phyloP scores from a whole-genome alignment of 352 stramenopile species.

The Phytophthora pluvialis region DNA sequence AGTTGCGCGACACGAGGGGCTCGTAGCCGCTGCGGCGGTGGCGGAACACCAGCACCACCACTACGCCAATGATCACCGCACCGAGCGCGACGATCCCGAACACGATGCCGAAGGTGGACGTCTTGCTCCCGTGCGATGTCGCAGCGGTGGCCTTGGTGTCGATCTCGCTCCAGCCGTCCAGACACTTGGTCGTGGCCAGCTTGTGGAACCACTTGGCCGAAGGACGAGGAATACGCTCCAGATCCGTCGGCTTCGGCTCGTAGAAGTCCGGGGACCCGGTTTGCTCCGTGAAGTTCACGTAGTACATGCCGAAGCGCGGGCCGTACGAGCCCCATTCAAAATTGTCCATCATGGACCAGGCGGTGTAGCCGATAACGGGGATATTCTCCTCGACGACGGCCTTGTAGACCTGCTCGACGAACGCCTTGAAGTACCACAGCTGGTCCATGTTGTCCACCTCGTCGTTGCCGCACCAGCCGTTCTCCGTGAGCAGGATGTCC shows the following conservation, averaged over 20 bases:
- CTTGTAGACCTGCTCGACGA: constrained; percentile 50
- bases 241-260: constrained; percentile 36
- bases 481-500: no score
- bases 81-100: constrained; percentile 25
- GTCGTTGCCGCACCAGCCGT: no score
- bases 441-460: constrained; percentile 54
- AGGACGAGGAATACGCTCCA: constrained; percentile 44
- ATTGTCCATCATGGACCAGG: constrained; percentile 51
- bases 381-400: constrained; percentile 46
- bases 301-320: constrained; percentile 68
- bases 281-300: constrained; percentile 60
- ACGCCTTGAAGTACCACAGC: constrained; percentile 52
- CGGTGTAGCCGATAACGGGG: constrained; percentile 39
- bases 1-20: constrained; percentile 30
- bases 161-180: constrained; percentile 34
- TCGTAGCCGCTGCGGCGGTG: constrained; percentile 35
- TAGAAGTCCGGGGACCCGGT: constrained; percentile 35
- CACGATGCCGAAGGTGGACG: constrained; percentile 28
- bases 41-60: constrained; percentile 29
- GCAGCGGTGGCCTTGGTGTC: constrained; percentile 18
- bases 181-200: constrained; percentile 39
- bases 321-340: constrained; percentile 55
- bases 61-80: constrained; percentile 25
- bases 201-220: constrained; percentile 52
- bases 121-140: constrained; percentile 17